Conservation (phyloP, 345 rosid species). For the Psidium friedrichsthalianum region DNA sequence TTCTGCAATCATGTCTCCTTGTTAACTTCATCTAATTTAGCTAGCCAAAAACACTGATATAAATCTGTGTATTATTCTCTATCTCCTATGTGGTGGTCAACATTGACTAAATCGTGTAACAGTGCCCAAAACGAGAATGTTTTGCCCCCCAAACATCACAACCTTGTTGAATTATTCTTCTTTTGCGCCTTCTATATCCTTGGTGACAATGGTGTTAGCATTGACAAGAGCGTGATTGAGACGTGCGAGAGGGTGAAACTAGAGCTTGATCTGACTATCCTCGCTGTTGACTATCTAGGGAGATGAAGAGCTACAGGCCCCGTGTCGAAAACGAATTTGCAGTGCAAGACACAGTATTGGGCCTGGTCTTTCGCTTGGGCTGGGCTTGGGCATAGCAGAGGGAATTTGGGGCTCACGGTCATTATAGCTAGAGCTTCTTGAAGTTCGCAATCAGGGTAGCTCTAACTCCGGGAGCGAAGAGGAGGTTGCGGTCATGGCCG, state of each 20-base stretch:
- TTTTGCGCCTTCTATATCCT: background rate
- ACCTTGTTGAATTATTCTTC: background rate
- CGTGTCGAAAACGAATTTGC: background rate
- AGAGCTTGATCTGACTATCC: background rate
- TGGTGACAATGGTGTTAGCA: background rate
- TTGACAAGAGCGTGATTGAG: background rate
- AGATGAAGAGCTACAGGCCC: background rate
- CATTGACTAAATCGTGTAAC: background rate
- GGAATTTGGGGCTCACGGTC: background rate
- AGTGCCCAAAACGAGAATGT: background rate
- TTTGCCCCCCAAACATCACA: background rate
- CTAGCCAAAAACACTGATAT: accelerated
- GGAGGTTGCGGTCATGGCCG: background rate
- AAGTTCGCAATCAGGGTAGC: background rate
- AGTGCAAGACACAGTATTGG: background rate
- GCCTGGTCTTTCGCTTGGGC: background rate
- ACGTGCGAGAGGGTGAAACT: background rate
- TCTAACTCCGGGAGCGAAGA: background rate
- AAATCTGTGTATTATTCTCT: background rate
- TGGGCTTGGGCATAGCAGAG: background rate
- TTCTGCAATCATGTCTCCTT: background rate
- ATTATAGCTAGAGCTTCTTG: background rate
- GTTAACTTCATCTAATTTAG: background rate
- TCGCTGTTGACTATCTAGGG: background rate
- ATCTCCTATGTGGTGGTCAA: accelerated